Base-by-base conservation (phyloP, 2,329 filamentous ascomycete species). In the Aspergillus sp. region DNA sequence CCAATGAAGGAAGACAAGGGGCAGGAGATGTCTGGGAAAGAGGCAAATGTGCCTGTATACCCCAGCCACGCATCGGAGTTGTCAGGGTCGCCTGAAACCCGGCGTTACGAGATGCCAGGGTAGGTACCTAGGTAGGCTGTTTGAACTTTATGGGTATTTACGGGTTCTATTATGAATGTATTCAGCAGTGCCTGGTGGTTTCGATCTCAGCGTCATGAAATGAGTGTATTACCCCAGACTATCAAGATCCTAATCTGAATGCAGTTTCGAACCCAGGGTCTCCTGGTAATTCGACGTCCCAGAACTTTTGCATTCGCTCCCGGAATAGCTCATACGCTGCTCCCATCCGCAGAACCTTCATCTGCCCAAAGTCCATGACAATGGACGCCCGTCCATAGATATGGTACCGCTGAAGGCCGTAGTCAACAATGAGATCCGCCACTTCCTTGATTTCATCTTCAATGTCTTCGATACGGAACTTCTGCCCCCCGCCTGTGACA, bases 381-480 rank as follows among this genome's bases (percentile, higher is more conserved):
- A 17, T n/a, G 14, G 14, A 38, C 14, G 14, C 9, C 6, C 34
- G 14, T 17, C 5, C 5, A 13, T 38, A 38, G 3, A 17, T 17
- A 38, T 38, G 34, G 14, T n/a, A 10, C 11, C 25, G 9, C 14
- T 38, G 34, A 38, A n/a, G 16, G 9, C 34, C 34, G 23, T 49
- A 34, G 17, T 45, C 42, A 3, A 45, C 21, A 17, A 46, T 20
- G 13, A 47, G 2, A 21, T 32, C 34, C 1, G 20, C 49, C 9
- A 31, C 49, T 21, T 16, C 23, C n/a, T 31, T 34, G 16, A 20
- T 17, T 17, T 53, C 50, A 4, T 42, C 11, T n/a, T 62, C 60
- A 20, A 62, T 55, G 52, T 62, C 57, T 25, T 59, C 50, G 0
- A 63, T 46, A 0, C 54, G 44, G 6, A 58, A 57, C 25, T 57